A percentile compares a stretch with the other conserved stretches of the same genome.
phyloP scores from a whole-genome alignment of 768 basidiomycete genomes.

The Dictyophora rubrovolvata region DNA sequence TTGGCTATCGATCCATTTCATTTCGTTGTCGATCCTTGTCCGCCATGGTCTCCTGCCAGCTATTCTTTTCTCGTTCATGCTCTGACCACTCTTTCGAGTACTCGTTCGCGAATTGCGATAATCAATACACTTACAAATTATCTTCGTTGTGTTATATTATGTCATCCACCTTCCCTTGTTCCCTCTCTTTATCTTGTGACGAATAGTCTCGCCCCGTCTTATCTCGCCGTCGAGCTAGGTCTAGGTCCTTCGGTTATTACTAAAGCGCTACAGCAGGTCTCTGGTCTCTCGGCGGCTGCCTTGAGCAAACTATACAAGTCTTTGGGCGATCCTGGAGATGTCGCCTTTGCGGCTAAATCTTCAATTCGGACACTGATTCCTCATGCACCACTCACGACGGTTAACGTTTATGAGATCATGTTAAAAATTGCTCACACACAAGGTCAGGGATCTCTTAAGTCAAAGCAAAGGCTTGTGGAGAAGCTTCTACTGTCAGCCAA shows the following conservation, averaged over 20 bases:
- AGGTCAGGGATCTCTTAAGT: conserved; percentile 65
- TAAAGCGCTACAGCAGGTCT: conserved; percentile 61
- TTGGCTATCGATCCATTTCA: conserved; percentile 40
- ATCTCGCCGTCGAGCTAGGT: conserved; percentile 59
- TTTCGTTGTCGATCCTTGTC: conserved; percentile 33
- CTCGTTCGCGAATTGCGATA: conserved; percentile 65
- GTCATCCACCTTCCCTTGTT: conserved; percentile 59
- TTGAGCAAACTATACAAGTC: conserved; percentile 58
- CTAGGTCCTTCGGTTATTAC: conserved; percentile 60
- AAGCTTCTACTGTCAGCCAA: conserved; percentile 72
- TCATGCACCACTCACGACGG: conserved; percentile 55
- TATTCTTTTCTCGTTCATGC: conserved; percentile 65
- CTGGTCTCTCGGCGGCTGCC: conserved; percentile 48
- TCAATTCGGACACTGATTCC: conserved; percentile 65
- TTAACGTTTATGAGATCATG: conserved; percentile 57
- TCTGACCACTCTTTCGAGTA: conserved; percentile 48
- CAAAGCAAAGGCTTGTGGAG: conserved; percentile 71
- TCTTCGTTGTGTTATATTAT: conserved; percentile 53
- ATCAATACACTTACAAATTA: conserved; percentile 64
- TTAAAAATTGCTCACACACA: conserved; percentile 57
- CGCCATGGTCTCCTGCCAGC: conserved; percentile 41
- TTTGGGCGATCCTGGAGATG: conserved; percentile 79
- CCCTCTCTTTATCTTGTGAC: conserved; percentile 76
- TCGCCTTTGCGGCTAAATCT: conserved; percentile 76
- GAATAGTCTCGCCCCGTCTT: conserved; percentile 69